A percentile compares a stretch with the other conserved stretches of the same genome.
phyloP scores from a whole-genome alignment of 495 filamentous ascomycete species.

The Penicillium arizonense region DNA sequence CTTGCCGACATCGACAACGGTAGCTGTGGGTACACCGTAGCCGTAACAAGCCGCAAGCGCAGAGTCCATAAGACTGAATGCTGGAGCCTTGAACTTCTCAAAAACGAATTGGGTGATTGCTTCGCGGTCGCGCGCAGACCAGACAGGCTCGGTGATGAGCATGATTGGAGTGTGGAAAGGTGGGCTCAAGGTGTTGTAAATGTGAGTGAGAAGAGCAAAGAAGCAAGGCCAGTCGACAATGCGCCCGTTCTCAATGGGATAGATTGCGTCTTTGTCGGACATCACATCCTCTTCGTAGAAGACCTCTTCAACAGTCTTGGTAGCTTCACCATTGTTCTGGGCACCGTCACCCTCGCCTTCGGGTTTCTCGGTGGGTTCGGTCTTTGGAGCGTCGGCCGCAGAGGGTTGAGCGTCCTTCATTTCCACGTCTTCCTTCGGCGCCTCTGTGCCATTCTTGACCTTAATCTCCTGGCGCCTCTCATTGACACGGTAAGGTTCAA shows the following conservation, averaged over 20 bases:
- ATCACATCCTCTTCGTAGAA: conserved; percentile 82
- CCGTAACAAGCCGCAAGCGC: conserved; percentile 82
- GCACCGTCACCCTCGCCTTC: conserved; percentile 17
- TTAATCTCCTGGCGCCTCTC: conserved; percentile 61
- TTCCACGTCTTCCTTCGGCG: conserved; percentile 48
- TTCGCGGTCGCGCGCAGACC: conserved; percentile 81
- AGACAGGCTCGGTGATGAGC: conserved; percentile 80
- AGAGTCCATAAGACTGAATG: conserved; percentile 81
- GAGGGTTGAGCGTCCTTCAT: conserved; percentile 34
- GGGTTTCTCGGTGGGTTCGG: conserved; percentile 9
- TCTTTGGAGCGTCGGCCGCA: conserved; percentile 13
- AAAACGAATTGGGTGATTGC: conserved; percentile 87
- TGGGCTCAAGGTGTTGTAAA: conserved; percentile 82
- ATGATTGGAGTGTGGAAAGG: conserved; percentile 93
- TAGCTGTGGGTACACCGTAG: conserved; percentile 71
- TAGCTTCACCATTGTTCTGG: conserved; percentile 18
- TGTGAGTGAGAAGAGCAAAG: conserved; percentile 82
- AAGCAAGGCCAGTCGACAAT: conserved; percentile 89
- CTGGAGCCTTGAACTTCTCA: conserved; percentile 93
- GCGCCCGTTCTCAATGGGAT: conserved; percentile 78
- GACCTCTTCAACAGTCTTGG: conserved; percentile 43
- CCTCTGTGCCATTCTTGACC: conserved; percentile 30
- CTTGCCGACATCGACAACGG: conserved; percentile 85
- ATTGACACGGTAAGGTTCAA: conserved; percentile 77
- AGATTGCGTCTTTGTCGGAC: conserved; percentile 85